Evolutionary conservation across 345 rosid genomes (phyloP).

Genomic region (Syzygium oleosum): DNA sequence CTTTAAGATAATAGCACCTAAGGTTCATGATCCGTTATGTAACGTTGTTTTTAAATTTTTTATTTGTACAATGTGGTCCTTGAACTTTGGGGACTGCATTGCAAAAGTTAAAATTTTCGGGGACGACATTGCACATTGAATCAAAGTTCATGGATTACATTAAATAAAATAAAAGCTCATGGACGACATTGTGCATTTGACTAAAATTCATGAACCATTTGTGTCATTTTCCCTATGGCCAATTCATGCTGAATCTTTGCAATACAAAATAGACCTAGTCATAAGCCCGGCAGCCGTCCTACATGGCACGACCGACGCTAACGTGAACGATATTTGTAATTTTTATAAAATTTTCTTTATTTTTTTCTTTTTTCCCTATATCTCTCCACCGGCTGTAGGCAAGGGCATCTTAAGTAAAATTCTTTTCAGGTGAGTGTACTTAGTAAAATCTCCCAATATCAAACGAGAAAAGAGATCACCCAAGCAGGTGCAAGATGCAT

Average conservation of each 20-base stretch:
- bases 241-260: not conserved
- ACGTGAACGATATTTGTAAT: too few species aligned
- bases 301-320: too few species aligned
- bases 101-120: not conserved
- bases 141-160: accelerated
- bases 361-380: too few species aligned
- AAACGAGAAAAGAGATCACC: too few species aligned
- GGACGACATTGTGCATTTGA: accelerated
- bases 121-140: not conserved
- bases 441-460: too few species aligned
- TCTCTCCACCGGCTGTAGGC: too few species aligned
- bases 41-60: not conserved
- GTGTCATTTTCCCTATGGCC: not conserved
- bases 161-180: not conserved
- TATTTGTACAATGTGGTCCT: accelerated
- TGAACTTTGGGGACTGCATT: not conserved
- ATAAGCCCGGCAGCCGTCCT: not conserved
- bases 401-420: too few species aligned
- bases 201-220: not conserved
- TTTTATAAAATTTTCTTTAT: too few species aligned
- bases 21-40: not conserved
- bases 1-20: not conserved
- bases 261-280: not conserved
- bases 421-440: too few species aligned
- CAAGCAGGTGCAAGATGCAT: too few species aligned